A percentile compares a stretch with the other conserved stretches of the same genome.
Conservation (phyloP, 352 stramenopile genomes). For the Blastocystis sp. region DNA sequence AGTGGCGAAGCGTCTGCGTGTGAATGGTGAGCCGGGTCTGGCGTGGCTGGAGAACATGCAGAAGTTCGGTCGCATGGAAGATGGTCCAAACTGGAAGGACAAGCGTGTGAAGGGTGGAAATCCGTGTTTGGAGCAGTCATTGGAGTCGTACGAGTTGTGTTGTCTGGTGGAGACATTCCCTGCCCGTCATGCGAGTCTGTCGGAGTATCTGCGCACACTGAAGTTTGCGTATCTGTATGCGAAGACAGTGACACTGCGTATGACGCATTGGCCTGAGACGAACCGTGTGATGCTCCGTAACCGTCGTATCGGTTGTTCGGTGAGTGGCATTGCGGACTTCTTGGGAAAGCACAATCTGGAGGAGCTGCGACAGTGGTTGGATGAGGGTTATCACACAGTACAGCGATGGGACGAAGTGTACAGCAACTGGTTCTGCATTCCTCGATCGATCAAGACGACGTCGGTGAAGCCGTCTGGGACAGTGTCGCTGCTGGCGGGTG, state of each 20-base stretch:
- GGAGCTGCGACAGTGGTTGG: slow-evolving; percentile 74
- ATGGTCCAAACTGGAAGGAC: slow-evolving; percentile 70
- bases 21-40: slow-evolving; percentile 79
- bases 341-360: slow-evolving; percentile 69
- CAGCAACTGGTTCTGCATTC: slow-evolving; percentile 70
- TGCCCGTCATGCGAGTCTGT: slow-evolving; percentile 67
- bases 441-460: slow-evolving; percentile 80
- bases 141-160: slow-evolving; percentile 83
- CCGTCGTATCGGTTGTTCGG: slow-evolving; percentile 77
- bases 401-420: slow-evolving; percentile 65
- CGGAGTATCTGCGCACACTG: slow-evolving; percentile 77
- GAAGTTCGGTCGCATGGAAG: slow-evolving; percentile 75
- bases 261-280: slow-evolving; percentile 77
- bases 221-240: slow-evolving; percentile 77
- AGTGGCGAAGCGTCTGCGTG: slow-evolving; percentile 71
- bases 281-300: slow-evolving; percentile 81
- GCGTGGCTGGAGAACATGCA: slow-evolving; percentile 84
- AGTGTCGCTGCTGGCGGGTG: slow-evolving; percentile 77
- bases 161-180: slow-evolving; percentile 84
- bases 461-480: slow-evolving; percentile 76
- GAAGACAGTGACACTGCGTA: slow-evolving; percentile 80
- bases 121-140: slow-evolving; percentile 78
- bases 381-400: slow-evolving; percentile 71
- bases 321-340: slow-evolving; percentile 81
- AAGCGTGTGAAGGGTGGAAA: slow-evolving; percentile 72